Conservation (phyloP, 2,329 filamentous ascomycete genomes). For the Arthrocladium fulminans region DNA sequence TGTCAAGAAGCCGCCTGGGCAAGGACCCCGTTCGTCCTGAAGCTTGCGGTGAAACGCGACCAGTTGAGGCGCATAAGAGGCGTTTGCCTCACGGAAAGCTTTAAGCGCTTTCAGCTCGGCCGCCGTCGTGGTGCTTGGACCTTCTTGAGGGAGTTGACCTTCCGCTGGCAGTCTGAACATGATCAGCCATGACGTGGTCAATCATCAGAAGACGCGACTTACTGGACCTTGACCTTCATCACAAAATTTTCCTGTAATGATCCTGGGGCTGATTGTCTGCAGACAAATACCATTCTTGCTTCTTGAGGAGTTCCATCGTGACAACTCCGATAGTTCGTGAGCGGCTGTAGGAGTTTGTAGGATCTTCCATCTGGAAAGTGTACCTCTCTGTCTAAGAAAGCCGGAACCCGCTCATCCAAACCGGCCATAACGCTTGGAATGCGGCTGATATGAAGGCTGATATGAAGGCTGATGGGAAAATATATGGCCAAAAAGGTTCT, state of each 20-base stretch:
- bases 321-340: constrained; percentile 19
- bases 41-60: constrained; percentile 20
- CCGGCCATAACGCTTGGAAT: too few relatives aligned
- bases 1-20: constrained; percentile 22
- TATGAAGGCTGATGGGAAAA: too few relatives aligned
- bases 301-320: constrained; percentile 20
- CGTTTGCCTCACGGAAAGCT: constrained; percentile 14
- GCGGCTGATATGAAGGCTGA: too few relatives aligned
- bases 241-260: constrained; percentile 12
- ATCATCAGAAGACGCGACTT: not conserved
- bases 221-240: constrained; percentile 22
- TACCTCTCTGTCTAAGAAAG: constrained; percentile 14
- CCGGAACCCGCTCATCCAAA: constrained; percentile 5
- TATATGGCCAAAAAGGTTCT: too few relatives aligned
- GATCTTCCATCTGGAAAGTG: constrained; percentile 12
- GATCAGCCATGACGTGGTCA: not conserved
- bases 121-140: constrained; percentile 19
- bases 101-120: constrained; percentile 21
- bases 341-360: constrained; percentile 15
- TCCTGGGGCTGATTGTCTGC: constrained; percentile 7
- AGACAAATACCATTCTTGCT: constrained; percentile 18
- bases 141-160: constrained; percentile 10
- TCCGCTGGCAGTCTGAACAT: constrained; percentile 13
- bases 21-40: constrained; percentile 11
- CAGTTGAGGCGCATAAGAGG: constrained; percentile 18